Conservation (phyloP, 768 basidiomycete genomes). For the Tricholoma bakamatsutake region DNA sequence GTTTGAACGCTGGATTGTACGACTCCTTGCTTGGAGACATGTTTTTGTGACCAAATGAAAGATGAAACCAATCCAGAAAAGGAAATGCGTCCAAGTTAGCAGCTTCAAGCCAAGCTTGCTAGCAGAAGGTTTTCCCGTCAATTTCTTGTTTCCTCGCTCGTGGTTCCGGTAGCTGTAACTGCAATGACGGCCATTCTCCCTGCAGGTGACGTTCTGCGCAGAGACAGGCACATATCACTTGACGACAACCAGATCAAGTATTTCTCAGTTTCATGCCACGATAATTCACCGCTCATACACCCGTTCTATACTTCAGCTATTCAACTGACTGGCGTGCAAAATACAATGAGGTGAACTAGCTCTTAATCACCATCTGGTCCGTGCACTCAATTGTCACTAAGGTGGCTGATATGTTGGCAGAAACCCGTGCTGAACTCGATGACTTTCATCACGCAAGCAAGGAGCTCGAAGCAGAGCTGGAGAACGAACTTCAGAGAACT, state of each 20-base stretch:
- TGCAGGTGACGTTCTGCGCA: slow-evolving; percentile 50
- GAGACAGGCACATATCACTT: slow-evolving; percentile 53
- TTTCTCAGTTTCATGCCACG: slow-evolving; percentile 11
- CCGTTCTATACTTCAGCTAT: slow-evolving; percentile 36
- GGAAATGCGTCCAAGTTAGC: slow-evolving; percentile 4
- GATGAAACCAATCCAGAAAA: not conserved
- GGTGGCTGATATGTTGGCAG: slow-evolving; percentile 77
- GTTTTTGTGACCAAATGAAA: no score
- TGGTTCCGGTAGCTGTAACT: slow-evolving; percentile 4
- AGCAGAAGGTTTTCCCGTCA: slow-evolving; percentile 4
- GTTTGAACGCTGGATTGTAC: no score
- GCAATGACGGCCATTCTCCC: slow-evolving; percentile 64
- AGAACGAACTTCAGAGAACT: slow-evolving; percentile 82
- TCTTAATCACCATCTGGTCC: slow-evolving; percentile 1
- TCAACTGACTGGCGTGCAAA: slow-evolving; percentile 71
- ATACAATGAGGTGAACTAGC: slow-evolving; percentile 54
- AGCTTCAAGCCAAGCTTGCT: slow-evolving; percentile 4
- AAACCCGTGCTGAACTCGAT: slow-evolving; percentile 80
- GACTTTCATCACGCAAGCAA: slow-evolving; percentile 85
- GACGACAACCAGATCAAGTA: slow-evolving; percentile 67
- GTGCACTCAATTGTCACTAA: slow-evolving; percentile 15
- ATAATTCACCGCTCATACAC: slow-evolving; percentile 13
- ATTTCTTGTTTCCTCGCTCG: slow-evolving; percentile 8
- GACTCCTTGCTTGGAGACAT: not conserved
- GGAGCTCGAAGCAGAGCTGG: slow-evolving; percentile 90